Evolutionary conservation across 305 asterid genomes (phyloP).

Genomic region (Fraxinus angustifolia): DNA sequence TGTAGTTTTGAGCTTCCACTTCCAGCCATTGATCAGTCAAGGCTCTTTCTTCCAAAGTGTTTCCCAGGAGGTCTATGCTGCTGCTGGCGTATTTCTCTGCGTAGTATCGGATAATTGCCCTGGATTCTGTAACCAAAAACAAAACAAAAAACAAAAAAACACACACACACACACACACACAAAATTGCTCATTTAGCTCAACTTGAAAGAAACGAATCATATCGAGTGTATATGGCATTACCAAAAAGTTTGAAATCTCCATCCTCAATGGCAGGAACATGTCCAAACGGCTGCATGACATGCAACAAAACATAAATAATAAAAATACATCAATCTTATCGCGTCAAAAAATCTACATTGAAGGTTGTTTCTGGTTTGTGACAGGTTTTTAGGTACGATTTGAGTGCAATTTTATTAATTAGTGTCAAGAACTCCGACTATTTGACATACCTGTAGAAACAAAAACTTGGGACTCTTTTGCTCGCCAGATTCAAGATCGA

Average conservation of each 20-base stretch:
- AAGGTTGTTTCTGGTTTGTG: background rate
- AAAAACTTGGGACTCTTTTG: conserved; percentile 56
- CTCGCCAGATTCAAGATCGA: conserved; percentile 51
- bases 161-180: no score
- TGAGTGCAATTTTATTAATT: background rate
- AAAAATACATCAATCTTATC: background rate
- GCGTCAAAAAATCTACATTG: background rate
- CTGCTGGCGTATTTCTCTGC: conserved; percentile 53
- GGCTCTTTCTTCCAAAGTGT: conserved; percentile 66
- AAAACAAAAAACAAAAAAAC: background rate
- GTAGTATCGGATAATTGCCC: conserved; percentile 83
- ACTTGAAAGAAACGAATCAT: background rate
- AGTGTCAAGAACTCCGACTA: background rate
- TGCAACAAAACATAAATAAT: background rate
- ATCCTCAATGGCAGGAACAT: conserved; percentile 76
- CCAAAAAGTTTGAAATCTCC: conserved; percentile 78
- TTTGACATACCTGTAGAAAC: conserved; percentile 46
- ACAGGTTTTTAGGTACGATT: background rate
- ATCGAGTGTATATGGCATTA: conserved; percentile 20
- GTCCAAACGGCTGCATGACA: conserved; percentile 79
- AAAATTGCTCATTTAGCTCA: background rate
- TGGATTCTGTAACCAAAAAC: conserved; percentile 45
- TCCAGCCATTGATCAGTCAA: conserved; percentile 82
- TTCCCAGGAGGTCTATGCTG: conserved; percentile 52
- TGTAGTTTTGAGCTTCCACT: conserved; percentile 79